Evolutionary conservation across 2,329 filamentous ascomycete species (phyloP).

Genomic region (Scedosporium dehoogii): DNA sequence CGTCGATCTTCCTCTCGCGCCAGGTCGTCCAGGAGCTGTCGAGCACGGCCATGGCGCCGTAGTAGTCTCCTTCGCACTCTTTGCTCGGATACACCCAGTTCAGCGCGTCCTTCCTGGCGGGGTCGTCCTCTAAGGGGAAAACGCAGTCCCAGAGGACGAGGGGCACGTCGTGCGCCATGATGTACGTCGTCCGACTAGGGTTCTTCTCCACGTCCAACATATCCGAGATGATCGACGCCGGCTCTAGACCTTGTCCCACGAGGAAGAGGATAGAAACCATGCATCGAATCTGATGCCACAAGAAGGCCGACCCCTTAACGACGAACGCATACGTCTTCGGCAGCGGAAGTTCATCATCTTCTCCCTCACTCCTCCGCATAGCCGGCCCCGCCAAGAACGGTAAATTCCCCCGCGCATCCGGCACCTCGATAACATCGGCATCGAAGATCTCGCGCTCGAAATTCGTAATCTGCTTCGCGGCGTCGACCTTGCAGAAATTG

Average conservation of each 20-base stretch:
- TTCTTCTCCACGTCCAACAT: constrained; percentile 64
- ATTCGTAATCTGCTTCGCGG: constrained; percentile 78
- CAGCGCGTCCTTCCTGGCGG: constrained; percentile 45
- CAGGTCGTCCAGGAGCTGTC: constrained; percentile 75
- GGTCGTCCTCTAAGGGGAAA: constrained; percentile 44
- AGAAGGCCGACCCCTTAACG: constrained; percentile 81
- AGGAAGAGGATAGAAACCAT: constrained; percentile 91
- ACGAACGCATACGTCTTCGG: constrained; percentile 79
- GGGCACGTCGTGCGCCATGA: constrained; percentile 82
- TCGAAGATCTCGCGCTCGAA: constrained; percentile 73
- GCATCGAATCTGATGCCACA: constrained; percentile 97
- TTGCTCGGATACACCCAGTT: constrained; percentile 57
- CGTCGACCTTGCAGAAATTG: constrained; percentile 93
- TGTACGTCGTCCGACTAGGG: constrained; percentile 73
- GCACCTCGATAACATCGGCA: constrained; percentile 65
- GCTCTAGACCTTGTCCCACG: constrained; percentile 79
- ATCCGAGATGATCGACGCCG: constrained; percentile 59
- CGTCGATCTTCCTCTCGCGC: constrained; percentile 80
- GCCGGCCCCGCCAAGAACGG: constrained; percentile 40
- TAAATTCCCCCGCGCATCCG: constrained; percentile 40
- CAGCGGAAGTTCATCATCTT: constrained; percentile 13
- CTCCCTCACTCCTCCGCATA: constrained; percentile 9
- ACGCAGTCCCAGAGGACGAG: constrained; percentile 95
- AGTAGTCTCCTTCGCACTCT: constrained; percentile 52
- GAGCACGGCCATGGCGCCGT: constrained; percentile 55